Conservation (phyloP, 2,329 filamentous ascomycete genomes). For the Canariomyces notabilis region DNA sequence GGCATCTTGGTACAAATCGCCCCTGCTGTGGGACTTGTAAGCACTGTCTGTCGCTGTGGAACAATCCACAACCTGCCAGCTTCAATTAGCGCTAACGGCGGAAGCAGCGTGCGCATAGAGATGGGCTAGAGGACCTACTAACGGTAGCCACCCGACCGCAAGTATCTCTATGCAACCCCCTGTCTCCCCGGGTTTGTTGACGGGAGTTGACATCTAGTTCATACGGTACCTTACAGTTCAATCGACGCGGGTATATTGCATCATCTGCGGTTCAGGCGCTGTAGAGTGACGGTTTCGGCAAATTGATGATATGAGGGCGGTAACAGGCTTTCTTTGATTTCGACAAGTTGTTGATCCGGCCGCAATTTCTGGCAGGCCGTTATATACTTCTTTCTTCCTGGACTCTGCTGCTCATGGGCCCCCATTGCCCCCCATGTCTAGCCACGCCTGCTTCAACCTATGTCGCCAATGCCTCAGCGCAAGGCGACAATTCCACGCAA, state of each 20-base stretch:
- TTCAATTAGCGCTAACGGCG: background rate
- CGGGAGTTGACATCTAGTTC: background rate
- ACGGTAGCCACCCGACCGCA: background rate
- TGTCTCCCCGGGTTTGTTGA: background rate
- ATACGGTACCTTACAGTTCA: background rate
- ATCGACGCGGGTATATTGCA: background rate
- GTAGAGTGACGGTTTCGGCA: background rate
- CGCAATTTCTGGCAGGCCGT: background rate
- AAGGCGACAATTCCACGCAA: constrained; percentile 20
- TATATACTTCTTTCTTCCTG: background rate
- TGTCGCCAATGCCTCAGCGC: constrained; percentile 25
- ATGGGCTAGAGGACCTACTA: background rate
- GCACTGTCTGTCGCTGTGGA: background rate
- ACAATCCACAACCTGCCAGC: background rate
- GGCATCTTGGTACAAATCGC: background rate
- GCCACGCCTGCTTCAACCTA: constrained; percentile 11
- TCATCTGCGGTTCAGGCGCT: background rate
- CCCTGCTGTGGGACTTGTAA: background rate
- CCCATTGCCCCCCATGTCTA: background rate
- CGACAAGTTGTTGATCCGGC: background rate
- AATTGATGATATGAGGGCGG: background rate
- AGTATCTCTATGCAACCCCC: background rate
- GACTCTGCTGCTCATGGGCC: background rate
- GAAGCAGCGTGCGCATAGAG: background rate
- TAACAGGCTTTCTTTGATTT: background rate